Percentiles rank a stretch among this genome's conserved stretches.
Evolutionary conservation across 2,329 filamentous ascomycete species (phyloP).

Genomic region (Stachybotrys elegans): DNA sequence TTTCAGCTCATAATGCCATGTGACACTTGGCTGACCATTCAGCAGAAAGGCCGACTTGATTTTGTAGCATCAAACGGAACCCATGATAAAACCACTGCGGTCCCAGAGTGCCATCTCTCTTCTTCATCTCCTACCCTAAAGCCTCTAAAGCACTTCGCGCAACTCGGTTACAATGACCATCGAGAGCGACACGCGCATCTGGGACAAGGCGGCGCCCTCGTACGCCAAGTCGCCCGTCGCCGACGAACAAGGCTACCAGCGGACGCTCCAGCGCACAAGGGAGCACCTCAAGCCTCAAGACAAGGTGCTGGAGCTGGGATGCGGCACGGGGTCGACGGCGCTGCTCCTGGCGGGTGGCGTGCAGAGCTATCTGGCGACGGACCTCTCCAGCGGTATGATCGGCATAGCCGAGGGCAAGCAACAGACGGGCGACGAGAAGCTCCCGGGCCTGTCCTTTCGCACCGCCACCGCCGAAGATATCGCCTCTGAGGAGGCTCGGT

Average conservation of each 20-base stretch:
- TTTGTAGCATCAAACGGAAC: background rate
- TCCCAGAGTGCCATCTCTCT: background rate
- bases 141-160: too few species aligned
- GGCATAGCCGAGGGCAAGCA: conserved; percentile 6
- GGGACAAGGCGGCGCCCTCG: conserved; percentile 8
- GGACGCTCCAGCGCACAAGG: conserved; percentile 8
- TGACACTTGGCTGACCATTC: background rate
- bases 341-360: conserved; percentile 8
- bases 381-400: conserved; percentile 10
- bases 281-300: conserved; percentile 7
- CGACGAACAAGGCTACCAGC: conserved; percentile 12
- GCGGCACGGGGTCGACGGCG: conserved; percentile 13
- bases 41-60: background rate
- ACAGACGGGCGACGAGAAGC: conserved; percentile 2
- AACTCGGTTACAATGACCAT: background rate
- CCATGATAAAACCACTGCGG: background rate
- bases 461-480: background rate
- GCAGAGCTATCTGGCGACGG: conserved; percentile 10
- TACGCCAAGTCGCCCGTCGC: conserved; percentile 9
- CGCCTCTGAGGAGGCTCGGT: background rate
- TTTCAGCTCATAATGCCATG: background rate
- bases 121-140: background rate
- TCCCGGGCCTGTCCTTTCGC: background rate
- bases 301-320: conserved; percentile 12
- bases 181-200: conserved; percentile 8